A percentile compares a stretch with the other conserved stretches of the same genome.
Conservation (phyloP, 2,329 filamentous ascomycete species). For the Venturia asperata region DNA sequence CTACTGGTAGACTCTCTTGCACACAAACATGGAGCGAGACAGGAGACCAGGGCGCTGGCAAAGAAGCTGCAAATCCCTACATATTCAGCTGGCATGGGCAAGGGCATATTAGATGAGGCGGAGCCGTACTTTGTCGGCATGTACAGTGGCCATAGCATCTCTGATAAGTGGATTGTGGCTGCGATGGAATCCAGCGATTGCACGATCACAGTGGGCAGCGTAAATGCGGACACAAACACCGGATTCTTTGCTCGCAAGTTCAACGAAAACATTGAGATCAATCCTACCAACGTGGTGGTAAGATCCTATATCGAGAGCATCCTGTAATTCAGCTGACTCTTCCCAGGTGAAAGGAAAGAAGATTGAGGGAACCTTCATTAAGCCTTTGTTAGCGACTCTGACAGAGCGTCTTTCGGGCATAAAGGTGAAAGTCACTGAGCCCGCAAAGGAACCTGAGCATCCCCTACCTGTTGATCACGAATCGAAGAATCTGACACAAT, state of each 20-base stretch:
- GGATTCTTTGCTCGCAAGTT: slow-evolving; percentile 36
- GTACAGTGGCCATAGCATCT: slow-evolving; percentile 35
- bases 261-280: slow-evolving; percentile 31
- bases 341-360: slow-evolving; percentile 28
- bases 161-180: slow-evolving; percentile 32
- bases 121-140: slow-evolving; percentile 35
- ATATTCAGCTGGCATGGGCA: slow-evolving; percentile 38
- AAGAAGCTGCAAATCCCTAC: slow-evolving; percentile 32
- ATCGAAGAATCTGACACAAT: slow-evolving; percentile 37
- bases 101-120: slow-evolving; percentile 38
- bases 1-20: slow-evolving; percentile 36
- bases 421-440: not conserved
- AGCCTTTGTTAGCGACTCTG: slow-evolving; percentile 31
- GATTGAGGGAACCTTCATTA: slow-evolving; percentile 32
- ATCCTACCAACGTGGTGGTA: slow-evolving; percentile 34
- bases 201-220: slow-evolving; percentile 34
- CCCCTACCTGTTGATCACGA: slow-evolving; percentile 20
- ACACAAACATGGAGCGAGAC: slow-evolving; percentile 32
- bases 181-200: slow-evolving; percentile 33
- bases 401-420: slow-evolving; percentile 24
- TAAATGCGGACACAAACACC: slow-evolving; percentile 39
- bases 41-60: slow-evolving; percentile 31
- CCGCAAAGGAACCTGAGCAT: slow-evolving; percentile 18
- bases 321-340: slow-evolving; percentile 12
- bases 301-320: slow-evolving; percentile 10